Base-by-base conservation (phyloP, 306 rosid genomes). In the Lathyrus oleraceus region DNA sequence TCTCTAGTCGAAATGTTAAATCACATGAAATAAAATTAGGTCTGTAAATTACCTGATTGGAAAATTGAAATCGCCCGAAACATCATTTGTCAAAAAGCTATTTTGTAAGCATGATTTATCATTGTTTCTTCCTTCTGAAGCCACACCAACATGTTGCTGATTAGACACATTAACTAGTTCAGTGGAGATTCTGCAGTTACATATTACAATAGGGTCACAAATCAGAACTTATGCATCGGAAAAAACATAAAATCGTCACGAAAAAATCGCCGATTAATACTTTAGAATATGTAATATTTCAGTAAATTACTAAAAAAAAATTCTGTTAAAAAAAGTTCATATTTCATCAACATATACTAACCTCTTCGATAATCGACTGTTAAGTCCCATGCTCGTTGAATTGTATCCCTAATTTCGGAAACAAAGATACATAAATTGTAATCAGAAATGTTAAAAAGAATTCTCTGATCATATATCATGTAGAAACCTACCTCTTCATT, bases 401-500 rank as follows among this genome's bases (percentile, higher is more conserved):
- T 82, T 90, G 78, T 80, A 77, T 74, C 76, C 72, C 85, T 85
- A 85, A 74, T 74, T 77, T 81, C 81, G 77, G 42, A 77, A 82
- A 68, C 59, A 78, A 57, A 61, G 65, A 60, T 17, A 59, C 40
- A 64, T 65, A 67, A 20, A 67, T 40, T 70, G 32, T 28, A 32
- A 65, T 16, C 20, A 70, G 56, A 61, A 71, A 69, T 40, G 8
- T 2, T 54, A 76, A 68, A 68, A 36, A 53, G 72, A 72, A 25
- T 61, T 47, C 21, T 57, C 12, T 28, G 59, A 51, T 52, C 16
- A 54, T 30, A 45, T 66, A 13, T 17, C 72, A 82, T 30, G 71
- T 23, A 70, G 77, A 13, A 57, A 19, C 2, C 35, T 90, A 93
- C 98, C 96, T 93, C 98, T 82, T 91, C 98, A 80, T 81, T 88